Conservation (phyloP, 2,329 filamentous ascomycete species). For the Raffaelea albimanens region DNA sequence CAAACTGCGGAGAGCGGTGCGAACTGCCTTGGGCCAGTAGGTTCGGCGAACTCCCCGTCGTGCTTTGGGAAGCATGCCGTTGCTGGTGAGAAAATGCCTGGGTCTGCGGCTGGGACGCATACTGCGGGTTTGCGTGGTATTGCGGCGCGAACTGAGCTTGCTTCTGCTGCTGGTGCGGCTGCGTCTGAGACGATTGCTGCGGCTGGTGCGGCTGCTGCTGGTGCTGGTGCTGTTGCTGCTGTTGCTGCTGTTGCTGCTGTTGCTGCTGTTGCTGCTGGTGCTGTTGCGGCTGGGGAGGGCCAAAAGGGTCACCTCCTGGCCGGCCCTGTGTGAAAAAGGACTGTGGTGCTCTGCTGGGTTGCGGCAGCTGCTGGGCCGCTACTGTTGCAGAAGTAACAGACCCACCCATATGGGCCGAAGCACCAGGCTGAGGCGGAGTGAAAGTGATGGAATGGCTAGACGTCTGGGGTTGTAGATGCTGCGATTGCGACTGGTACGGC, state of each 20-base stretch:
- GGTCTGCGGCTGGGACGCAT: conserved; percentile 6
- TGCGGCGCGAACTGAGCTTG: conserved; percentile 12
- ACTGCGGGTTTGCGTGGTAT: conserved; percentile 5
- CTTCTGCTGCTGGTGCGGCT: conserved; percentile 12
- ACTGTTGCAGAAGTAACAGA: conserved; percentile 8
- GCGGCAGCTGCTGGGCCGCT: conserved; percentile 14
- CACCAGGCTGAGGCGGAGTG: conserved; percentile 11
- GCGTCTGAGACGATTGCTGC: conserved; percentile 6
- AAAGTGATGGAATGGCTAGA: conserved; percentile 13
- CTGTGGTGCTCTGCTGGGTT: conserved; percentile 6
- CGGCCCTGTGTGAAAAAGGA: conserved; percentile 7
- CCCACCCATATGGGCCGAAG: conserved; percentile 13
- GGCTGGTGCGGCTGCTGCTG: conserved; percentile 6
- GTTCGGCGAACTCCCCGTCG: conserved; percentile 8
- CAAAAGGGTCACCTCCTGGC: conserved; percentile 1
- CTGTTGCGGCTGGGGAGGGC: conserved; percentile 8
- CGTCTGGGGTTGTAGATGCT: conserved; percentile 8
- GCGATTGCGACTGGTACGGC: conserved; percentile 13
- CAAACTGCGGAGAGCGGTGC: conserved; percentile 12
- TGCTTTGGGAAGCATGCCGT: conserved; percentile 15
- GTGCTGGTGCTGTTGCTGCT: conserved; percentile 5
- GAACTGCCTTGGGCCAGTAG: conserved; percentile 5
- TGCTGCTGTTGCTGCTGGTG: conserved; percentile 9
- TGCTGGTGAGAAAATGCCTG: conserved; percentile 16
- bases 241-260: conserved; percentile 8